phyloP scores from a whole-genome alignment of 2,329 filamentous ascomycete species.

The Atkinsonella hypoxylon region DNA sequence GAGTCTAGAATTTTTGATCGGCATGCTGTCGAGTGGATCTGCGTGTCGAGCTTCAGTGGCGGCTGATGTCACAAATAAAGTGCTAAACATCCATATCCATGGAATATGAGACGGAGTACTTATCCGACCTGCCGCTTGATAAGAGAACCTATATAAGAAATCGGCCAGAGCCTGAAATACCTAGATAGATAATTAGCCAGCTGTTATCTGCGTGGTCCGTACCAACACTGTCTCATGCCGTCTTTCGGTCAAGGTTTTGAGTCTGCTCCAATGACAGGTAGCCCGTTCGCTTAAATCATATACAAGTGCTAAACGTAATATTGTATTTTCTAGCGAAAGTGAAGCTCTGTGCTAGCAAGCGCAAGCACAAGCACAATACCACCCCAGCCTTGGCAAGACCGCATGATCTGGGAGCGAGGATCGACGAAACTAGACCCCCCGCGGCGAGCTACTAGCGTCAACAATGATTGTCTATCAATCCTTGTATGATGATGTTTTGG shows the following conservation, averaged over 20 bases:
- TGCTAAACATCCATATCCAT: not conserved
- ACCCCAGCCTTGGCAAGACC: not conserved
- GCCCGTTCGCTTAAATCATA: too few relatives aligned
- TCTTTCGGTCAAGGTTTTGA: too few relatives aligned
- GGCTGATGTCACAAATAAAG: constrained; percentile 1
- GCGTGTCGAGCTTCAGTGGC: not conserved
- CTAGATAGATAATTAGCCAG: too few relatives aligned
- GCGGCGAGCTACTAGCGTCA: too few relatives aligned
- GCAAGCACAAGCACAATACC: not conserved
- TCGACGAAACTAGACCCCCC: too few relatives aligned
- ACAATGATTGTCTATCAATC: too few relatives aligned
- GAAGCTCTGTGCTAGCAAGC: not conserved
- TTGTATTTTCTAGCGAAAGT: not conserved
- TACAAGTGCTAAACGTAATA: too few relatives aligned
- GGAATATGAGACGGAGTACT: not conserved
- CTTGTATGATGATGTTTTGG: too few relatives aligned
- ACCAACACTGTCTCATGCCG: too few relatives aligned
- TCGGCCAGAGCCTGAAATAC: too few relatives aligned
- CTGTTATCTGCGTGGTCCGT: too few relatives aligned
- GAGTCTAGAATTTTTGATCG: constrained; percentile 3
- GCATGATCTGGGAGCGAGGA: not conserved
- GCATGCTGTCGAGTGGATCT: not conserved
- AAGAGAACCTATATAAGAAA: not conserved
- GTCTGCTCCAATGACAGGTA: too few relatives aligned
- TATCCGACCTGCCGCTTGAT: not conserved